These are phyloP conservation scores for Fistulina hepatica DNA, from an alignment of 1,284 basidiomycete species.

Conservation along the genomic window DNA sequence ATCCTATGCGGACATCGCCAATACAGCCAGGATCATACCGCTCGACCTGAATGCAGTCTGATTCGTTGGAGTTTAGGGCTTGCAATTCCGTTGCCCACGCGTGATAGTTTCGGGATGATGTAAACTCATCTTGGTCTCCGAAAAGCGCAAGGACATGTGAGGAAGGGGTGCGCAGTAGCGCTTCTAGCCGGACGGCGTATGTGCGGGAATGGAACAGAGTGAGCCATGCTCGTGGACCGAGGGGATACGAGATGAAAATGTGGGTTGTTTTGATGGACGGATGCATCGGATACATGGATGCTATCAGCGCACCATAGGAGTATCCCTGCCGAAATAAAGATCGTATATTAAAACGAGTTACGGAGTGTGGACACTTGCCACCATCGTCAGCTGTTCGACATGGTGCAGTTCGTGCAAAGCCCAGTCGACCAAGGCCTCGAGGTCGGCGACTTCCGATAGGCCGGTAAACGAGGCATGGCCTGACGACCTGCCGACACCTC, in stretches of 20 bases:
- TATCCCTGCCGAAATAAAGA: constrained; percentile 45
- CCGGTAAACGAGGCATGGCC: constrained; percentile 66
- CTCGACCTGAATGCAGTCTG: no score
- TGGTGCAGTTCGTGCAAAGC: constrained; percentile 34
- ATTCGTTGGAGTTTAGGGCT: no score
- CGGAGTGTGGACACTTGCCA: not conserved
- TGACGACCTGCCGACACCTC: constrained; percentile 61
- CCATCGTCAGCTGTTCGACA: constrained; percentile 16
- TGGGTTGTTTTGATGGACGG: constrained; percentile 44
- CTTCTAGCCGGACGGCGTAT: constrained; percentile 40
- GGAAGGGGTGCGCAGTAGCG: constrained; percentile 32
- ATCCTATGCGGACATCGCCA: no score
- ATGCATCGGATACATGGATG: constrained; percentile 46
- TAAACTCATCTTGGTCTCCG: constrained; percentile 68
- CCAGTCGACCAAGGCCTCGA: constrained; percentile 50
- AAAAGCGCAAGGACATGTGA: constrained; percentile 52
- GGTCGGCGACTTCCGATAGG: constrained; percentile 52
- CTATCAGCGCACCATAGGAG: constrained; percentile 67
- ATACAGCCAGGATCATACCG: no score
- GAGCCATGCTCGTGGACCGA: constrained; percentile 55
- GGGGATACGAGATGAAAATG: constrained; percentile 67
- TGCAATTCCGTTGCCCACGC: constrained; percentile 30
- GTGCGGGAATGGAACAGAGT: constrained; percentile 52
- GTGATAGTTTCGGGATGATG: constrained; percentile 40
- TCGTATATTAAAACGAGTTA: constrained; percentile 5